Conservation (phyloP, 768 basidiomycete genomes). For the Galerina marginata region DNA sequence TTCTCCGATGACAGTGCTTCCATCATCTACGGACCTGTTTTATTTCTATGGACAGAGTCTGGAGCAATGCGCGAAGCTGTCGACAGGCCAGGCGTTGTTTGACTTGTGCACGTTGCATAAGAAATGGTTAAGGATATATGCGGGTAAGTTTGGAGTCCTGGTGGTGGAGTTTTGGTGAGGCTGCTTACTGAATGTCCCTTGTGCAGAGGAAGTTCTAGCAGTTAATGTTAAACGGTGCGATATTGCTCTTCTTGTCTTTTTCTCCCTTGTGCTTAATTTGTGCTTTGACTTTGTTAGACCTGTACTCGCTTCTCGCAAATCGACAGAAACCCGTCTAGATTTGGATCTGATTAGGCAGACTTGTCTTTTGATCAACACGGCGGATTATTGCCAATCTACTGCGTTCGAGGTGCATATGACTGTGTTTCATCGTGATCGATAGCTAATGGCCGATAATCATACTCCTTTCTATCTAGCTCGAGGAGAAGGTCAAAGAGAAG, state of each 20-base stretch:
- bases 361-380: slow-evolving; percentile 93
- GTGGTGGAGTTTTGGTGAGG: not conserved
- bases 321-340: slow-evolving; percentile 82
- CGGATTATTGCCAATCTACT: slow-evolving; percentile 95
- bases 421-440: not conserved
- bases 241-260: not conserved
- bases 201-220: slow-evolving; percentile 83
- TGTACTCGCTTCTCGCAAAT: slow-evolving; percentile 59
- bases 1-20: slow-evolving; percentile 71
- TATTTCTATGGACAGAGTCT: slow-evolving; percentile 96
- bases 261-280: not conserved
- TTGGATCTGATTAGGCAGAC: slow-evolving; percentile 76
- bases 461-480: slow-evolving; percentile 59
- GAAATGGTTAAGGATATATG: slow-evolving; percentile 95
- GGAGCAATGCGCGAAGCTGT: slow-evolving; percentile 92
- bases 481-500: slow-evolving; percentile 88
- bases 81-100: slow-evolving; percentile 81
- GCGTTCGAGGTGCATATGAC: slow-evolving; percentile 70
- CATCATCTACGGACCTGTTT: slow-evolving; percentile 95
- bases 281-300: slow-evolving; percentile 34
- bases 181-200: slow-evolving; percentile 7
- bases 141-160: slow-evolving; percentile 56
- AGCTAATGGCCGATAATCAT: not conserved
- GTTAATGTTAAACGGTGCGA: slow-evolving; percentile 72
- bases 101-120: slow-evolving; percentile 83